Percentiles rank a stretch among this genome's conserved stretches.
Evolutionary conservation across 768 basidiomycete species (phyloP).

Genomic region (Suillus variegatus): DNA sequence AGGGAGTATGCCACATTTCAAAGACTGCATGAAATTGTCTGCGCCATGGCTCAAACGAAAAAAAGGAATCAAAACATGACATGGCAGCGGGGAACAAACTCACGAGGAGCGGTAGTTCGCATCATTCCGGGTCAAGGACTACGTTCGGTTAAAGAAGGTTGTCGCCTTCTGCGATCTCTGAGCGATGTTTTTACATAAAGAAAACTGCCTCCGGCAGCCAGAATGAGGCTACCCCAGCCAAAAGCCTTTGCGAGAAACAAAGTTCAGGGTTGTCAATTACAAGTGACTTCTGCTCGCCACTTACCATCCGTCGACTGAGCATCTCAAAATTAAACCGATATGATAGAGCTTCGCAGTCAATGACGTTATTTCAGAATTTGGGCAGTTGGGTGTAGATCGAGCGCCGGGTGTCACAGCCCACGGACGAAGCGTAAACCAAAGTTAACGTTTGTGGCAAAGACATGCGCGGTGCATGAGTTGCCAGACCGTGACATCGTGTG

Average conservation of each 20-base stretch:
- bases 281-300: not conserved
- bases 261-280: not conserved
- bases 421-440: not conserved
- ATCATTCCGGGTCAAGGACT: constrained; percentile 10
- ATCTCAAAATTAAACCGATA: not conserved
- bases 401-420: not conserved
- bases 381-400: not conserved
- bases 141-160: not conserved
- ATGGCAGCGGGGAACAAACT: not conserved
- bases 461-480: not conserved
- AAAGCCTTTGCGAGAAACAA: constrained; percentile 15
- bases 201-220: constrained; percentile 31
- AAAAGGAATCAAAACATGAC: constrained; percentile 9
- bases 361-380: not conserved
- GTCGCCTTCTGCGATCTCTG: constrained; percentile 26
- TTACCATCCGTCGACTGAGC: constrained; percentile 7
- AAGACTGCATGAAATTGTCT: not conserved
- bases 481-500: not conserved
- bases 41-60: not conserved
- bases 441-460: not conserved
- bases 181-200: constrained; percentile 32
- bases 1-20: not conserved
- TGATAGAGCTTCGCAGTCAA: not conserved
- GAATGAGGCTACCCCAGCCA: constrained; percentile 29
- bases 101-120: constrained; percentile 16